Base-by-base conservation (phyloP, 768 basidiomycete species). In the Floccularia luteovirens region DNA sequence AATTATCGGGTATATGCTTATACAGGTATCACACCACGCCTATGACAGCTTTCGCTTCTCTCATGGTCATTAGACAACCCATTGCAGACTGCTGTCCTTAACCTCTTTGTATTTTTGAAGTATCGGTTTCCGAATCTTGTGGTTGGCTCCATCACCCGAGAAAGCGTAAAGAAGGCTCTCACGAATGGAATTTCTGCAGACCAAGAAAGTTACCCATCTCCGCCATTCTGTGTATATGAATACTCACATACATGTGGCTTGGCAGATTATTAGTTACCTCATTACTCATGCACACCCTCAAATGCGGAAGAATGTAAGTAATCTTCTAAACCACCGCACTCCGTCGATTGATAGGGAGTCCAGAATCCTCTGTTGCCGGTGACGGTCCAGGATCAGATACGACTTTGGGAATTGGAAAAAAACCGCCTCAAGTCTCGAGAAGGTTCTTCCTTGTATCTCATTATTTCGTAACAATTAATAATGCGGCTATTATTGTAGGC, bases 1-100 rank as follows among this genome's bases (percentile, higher is more conserved):
- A 98, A 99, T 66, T 98, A 97, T 66, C 85, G 92, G 49, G 66
- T 99, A 47, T 99, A 98, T 58, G 96, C 96, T 3, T 99, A 99
- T 61, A 99, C 96, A 24, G 85, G 92, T 92, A 59, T 38, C 39
- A 41, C 36, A 24, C 31, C 42, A 41, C 48, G 44, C 57, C 43
- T 51, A 49, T 14, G 20, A 7, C 32, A 14, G n/a, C 32, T 34
- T 8, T 25, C 42, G 59, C 44, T 43, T 40, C 42, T 46, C 49
- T 49, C 25, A 36, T 43, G 27, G 38, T 46, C 37, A 45, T 40
- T 48, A 97, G 91, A 90, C 49, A 98, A 98, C 61, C 88, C 93
- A 20, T 70, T 99, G 17, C 92, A 96, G 62, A 96, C 91, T 31
- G 91, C 94, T 13, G 91, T 99, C 36, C 66, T 99, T 23, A 93